A percentile compares a stretch with the other conserved stretches of the same genome.
Conservation (phyloP, 345 rosid genomes). For the Carallia brachiata region DNA sequence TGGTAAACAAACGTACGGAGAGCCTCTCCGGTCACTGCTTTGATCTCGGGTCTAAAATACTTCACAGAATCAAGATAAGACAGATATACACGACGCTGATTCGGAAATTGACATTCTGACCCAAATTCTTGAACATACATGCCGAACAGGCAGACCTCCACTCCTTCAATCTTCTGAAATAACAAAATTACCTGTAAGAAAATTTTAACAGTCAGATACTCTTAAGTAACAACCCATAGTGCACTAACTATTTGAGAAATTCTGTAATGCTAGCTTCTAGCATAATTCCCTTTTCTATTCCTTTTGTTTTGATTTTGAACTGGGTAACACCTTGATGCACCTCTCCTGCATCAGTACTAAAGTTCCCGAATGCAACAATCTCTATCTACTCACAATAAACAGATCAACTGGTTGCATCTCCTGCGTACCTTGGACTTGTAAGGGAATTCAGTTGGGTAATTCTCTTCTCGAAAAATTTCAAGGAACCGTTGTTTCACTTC, state of each 20-base stretch:
- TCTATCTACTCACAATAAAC: background rate
- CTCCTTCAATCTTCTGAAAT: slow-evolving; percentile 99
- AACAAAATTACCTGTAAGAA: slow-evolving; percentile 77
- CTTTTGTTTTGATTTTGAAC: too few relatives aligned
- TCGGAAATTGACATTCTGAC: slow-evolving; percentile 84
- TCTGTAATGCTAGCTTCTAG: background rate
- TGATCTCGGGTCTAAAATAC: slow-evolving; percentile 94
- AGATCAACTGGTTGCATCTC: background rate
- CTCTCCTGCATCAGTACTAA: background rate
- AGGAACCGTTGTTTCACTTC: slow-evolving; percentile 96
- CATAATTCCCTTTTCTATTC: too few relatives aligned
- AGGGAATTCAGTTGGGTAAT: slow-evolving; percentile 85
- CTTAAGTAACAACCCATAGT: background rate
- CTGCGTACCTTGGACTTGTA: slow-evolving; percentile 86
- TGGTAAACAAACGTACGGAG: slow-evolving; percentile 97
- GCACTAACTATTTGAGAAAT: background rate
- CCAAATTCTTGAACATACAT: slow-evolving; percentile 99
- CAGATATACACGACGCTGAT: slow-evolving; percentile 97
- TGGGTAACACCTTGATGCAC: too few relatives aligned
- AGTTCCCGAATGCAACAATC: background rate
- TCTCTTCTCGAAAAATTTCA: slow-evolving; percentile 86
- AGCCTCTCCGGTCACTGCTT: slow-evolving; percentile 90
- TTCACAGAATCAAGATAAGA: slow-evolving; percentile 98
- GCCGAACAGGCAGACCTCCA: slow-evolving; percentile 96
- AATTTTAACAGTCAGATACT: slow-evolving; percentile 8